Evolutionary conservation across 2,329 filamentous ascomycete species (phyloP).

Genomic region (Microdochium nivale): DNA sequence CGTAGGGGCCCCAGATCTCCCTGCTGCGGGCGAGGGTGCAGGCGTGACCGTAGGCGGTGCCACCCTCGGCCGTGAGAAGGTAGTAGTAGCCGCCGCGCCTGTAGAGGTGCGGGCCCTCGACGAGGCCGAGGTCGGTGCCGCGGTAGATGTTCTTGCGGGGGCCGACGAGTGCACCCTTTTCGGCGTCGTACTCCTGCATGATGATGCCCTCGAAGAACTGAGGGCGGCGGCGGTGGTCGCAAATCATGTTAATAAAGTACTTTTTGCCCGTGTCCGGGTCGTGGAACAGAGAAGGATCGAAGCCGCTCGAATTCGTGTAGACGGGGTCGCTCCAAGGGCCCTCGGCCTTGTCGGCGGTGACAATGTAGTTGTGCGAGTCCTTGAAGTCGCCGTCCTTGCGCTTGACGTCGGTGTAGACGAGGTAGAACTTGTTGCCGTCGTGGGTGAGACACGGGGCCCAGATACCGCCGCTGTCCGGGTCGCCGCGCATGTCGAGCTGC

Average conservation of each 20-base stretch:
- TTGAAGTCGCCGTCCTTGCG: constrained; percentile 59
- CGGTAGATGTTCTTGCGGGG: constrained; percentile 45
- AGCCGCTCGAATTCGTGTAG: constrained; percentile 52
- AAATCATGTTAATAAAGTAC: constrained; percentile 50
- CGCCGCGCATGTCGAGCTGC: constrained; percentile 49
- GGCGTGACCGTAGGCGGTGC: constrained; percentile 52
- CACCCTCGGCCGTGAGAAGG: constrained; percentile 50
- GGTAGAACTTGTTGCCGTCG: constrained; percentile 51
- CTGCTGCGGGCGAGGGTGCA: constrained; percentile 47
- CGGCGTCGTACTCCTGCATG: constrained; percentile 48
- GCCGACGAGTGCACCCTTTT: constrained; percentile 40
- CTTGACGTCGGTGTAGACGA: constrained; percentile 59
- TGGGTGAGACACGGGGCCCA: constrained; percentile 58
- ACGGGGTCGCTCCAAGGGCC: constrained; percentile 55
- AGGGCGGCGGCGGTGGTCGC: constrained; percentile 42
- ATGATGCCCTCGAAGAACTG: constrained; percentile 46
- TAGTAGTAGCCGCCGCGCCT: constrained; percentile 52
- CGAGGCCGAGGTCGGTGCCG: constrained; percentile 44
- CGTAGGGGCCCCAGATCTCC: constrained; percentile 52
- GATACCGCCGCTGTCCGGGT: constrained; percentile 52
- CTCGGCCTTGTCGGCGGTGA: constrained; percentile 40
- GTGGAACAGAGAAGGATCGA: constrained; percentile 53
- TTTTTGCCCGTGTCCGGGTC: constrained; percentile 42
- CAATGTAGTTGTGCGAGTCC: constrained; percentile 56
- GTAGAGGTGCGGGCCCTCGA: constrained; percentile 52